Base-by-base conservation (phyloP, 768 basidiomycete genomes). In the Mycena albidolilacea region DNA sequence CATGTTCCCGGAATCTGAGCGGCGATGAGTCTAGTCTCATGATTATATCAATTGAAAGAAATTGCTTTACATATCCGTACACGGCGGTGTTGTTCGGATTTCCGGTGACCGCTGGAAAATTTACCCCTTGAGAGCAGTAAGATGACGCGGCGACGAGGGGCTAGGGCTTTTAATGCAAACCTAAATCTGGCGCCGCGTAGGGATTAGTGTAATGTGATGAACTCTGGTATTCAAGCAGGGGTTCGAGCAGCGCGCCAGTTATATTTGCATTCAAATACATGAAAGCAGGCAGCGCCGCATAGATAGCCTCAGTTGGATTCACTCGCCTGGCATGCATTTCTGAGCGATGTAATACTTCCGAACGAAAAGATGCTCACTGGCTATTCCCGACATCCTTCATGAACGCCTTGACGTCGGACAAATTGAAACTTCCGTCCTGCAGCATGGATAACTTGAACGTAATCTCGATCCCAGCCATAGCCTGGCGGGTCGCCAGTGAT, bases 1-100 rank as follows among this genome's bases (percentile, higher is more conserved):
- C 89, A 90, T 90, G 76, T 88, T 90, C 23, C 87, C 88, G 50
- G 86, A 87, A 78, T 89, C 90, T 90, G 58, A 15, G n/a, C 37
- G 30, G 15, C 19, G 35, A 21, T 52, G 41, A 14, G 17, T 48
- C 48, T 23, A 21, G 17, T 46, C 2, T 1, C 15, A 5, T 63
- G 38, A 11, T 21, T 21, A 52, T 2, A 11, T 35, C 30, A 15
- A 55, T 39, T 46, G 69, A 39, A 30, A 39, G 14, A 10, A 41
- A n/a, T 55, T 77, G 11, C 54, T 30, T 55, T 35, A 60, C 55
- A 21, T 19, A 82, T 5, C 71, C 79, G 35, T 77, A 76, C 4
- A 44, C 39, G 11, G 63, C 65, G 5, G 72, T 76, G 52, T 75
- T 60, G 23, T 10, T 69, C 2, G 64, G 59, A 63, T 79, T 76